Evolutionary conservation across 169 alveolate genomes (phyloP).

Genomic region (Plasmodium sp.): DNA sequence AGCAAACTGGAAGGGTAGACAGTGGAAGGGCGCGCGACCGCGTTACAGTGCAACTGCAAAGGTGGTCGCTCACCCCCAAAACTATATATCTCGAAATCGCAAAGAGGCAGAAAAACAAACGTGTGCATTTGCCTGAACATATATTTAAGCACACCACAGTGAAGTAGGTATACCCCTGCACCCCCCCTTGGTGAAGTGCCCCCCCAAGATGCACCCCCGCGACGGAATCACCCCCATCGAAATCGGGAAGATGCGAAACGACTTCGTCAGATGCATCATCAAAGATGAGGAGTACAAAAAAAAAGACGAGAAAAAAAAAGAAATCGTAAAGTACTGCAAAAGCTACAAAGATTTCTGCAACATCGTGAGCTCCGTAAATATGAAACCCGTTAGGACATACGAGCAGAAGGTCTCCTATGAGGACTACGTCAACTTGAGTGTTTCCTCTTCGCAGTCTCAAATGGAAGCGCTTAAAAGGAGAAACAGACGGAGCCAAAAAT

Average conservation of each 20-base stretch:
- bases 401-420: conserved; percentile 64
- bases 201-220: conserved; percentile 15
- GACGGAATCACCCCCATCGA: background rate
- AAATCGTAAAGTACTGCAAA: conserved; percentile 56
- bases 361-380: conserved; percentile 46
- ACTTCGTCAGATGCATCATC: conserved; percentile 28
- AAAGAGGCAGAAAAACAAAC: background rate
- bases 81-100: background rate
- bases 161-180: background rate
- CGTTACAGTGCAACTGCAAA: background rate
- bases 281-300: conserved; percentile 60
- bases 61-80: background rate
- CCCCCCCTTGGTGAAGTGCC: background rate
- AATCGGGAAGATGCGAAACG: conserved; percentile 36
- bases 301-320: conserved; percentile 72
- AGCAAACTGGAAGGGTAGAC: background rate
- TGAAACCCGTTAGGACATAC: conserved; percentile 69
- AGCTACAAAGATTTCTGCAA: conserved; percentile 72
- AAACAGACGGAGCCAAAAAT: background rate
- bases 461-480: conserved; percentile 3
- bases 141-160: too few relatives aligned
- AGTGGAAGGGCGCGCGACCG: background rate
- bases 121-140: background rate
- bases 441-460: background rate
- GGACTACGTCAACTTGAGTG: conserved; percentile 9